Evolutionary conservation across 2,329 filamentous ascomycete species (phyloP).

Genomic region (Colletotrichum sansevieriae): DNA sequence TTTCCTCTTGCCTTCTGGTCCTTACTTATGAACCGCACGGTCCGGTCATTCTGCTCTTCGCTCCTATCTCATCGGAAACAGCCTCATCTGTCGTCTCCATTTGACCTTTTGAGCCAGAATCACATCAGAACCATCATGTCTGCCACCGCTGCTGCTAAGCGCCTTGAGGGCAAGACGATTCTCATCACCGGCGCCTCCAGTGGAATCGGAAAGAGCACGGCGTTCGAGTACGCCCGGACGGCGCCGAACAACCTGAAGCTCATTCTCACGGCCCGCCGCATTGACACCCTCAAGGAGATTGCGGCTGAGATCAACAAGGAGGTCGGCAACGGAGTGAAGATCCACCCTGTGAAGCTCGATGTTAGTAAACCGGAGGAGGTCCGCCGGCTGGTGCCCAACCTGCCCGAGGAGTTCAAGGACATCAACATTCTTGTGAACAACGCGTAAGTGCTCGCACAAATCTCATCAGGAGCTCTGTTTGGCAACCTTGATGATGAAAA

Average conservation of each 20-base stretch:
- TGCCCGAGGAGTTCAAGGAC: constrained; percentile 86
- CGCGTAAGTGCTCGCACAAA: constrained; percentile 70
- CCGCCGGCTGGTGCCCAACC: constrained; percentile 74
- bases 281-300: constrained; percentile 82
- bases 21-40: constrained; percentile 27
- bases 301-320: constrained; percentile 82
- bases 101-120: background rate
- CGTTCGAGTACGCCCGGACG: constrained; percentile 93
- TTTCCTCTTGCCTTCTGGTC: background rate
- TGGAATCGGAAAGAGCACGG: constrained; percentile 86
- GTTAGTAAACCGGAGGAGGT: constrained; percentile 85
- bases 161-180: constrained; percentile 93
- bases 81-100: constrained; percentile 17
- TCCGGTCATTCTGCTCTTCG: constrained; percentile 23
- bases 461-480: background rate
- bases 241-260: constrained; percentile 84
- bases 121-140: constrained; percentile 55
- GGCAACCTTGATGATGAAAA: background rate
- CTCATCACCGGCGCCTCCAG: constrained; percentile 93
- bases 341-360: constrained; percentile 87
- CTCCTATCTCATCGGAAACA: background rate
- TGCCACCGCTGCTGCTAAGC: constrained; percentile 78
- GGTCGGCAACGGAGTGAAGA: constrained; percentile 83
- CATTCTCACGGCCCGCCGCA: constrained; percentile 87
- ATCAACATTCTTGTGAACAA: constrained; percentile 96